A percentile compares a stretch with the other conserved stretches of the same genome.
These are phyloP conservation scores for Postia placenta DNA, from an alignment of 768 basidiomycete genomes.

Conservation along the genomic window DNA sequence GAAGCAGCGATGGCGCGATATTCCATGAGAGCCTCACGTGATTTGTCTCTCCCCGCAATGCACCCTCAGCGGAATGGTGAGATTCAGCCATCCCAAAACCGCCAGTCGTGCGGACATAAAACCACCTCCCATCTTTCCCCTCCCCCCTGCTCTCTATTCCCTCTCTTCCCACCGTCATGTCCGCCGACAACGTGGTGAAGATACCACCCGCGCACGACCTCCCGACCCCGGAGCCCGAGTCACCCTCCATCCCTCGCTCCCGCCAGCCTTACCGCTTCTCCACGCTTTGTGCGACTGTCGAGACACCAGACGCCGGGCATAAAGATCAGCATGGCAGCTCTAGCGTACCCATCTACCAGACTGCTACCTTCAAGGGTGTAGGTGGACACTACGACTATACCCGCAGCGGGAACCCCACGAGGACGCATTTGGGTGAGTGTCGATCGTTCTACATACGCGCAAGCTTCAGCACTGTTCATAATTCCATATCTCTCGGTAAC, in stretches of 20 bases:
- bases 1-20: background rate
- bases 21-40: background rate
- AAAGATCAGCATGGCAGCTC: slow-evolving; percentile 96
- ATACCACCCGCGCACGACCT: slow-evolving; percentile 38
- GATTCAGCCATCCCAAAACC: background rate
- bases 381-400: slow-evolving; percentile 89
- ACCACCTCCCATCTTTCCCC: background rate
- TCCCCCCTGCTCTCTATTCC: background rate
- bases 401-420: slow-evolving; percentile 93
- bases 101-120: background rate
- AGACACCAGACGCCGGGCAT: slow-evolving; percentile 82
- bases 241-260: slow-evolving; percentile 46
- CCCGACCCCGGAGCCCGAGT: slow-evolving; percentile 79
- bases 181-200: slow-evolving; percentile 4
- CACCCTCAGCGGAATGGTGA: background rate
- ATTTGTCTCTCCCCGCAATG: background rate
- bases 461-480: background rate
- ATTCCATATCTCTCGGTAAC: background rate
- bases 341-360: slow-evolving; percentile 96
- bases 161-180: slow-evolving; percentile 4
- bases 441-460: background rate
- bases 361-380: slow-evolving; percentile 95
- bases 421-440: slow-evolving; percentile 84
- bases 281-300: slow-evolving; percentile 88
- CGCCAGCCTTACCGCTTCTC: slow-evolving; percentile 82